Evolutionary conservation across 2,329 filamentous ascomycete species (phyloP).

Genomic region (Colletotrichum camelliae): DNA sequence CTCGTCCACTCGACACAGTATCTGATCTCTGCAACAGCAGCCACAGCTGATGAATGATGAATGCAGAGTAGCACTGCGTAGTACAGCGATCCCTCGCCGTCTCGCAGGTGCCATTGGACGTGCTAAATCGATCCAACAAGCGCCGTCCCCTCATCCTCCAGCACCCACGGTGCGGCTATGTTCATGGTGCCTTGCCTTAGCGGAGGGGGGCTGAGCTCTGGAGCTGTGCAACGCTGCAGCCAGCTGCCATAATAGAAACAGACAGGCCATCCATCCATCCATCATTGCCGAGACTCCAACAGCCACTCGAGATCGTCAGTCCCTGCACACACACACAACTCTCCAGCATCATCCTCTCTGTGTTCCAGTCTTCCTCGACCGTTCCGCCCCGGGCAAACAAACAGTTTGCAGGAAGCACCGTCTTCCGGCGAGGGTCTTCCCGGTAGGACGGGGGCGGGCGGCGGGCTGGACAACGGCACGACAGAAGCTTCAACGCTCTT

Average conservation of each 20-base stretch:
- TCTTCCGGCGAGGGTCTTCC: not conserved
- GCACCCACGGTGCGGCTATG: constrained; percentile 1
- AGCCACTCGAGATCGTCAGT: not conserved
- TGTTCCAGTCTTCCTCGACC: not conserved
- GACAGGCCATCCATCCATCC: not conserved
- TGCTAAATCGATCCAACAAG: not conserved
- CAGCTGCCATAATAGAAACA: constrained; percentile 12
- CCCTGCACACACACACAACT: not conserved
- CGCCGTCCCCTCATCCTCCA: not conserved
- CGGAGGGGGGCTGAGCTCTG: constrained; percentile 8
- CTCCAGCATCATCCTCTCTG: not conserved
- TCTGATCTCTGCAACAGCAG: not conserved
- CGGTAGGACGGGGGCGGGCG: not conserved
- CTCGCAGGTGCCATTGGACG: not conserved
- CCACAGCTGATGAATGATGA: not conserved
- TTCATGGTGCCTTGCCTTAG: constrained; percentile 1
- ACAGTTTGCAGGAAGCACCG: not conserved
- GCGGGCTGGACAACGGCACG: not conserved
- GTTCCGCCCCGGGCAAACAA: not conserved
- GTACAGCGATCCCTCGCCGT: not conserved
- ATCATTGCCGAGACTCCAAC: not conserved
- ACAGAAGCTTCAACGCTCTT: not conserved
- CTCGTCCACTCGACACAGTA: not conserved
- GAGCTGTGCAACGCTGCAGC: not conserved
- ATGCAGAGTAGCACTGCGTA: not conserved